Conservation (phyloP, 768 basidiomycete species). For the Kwoniella newhampshirensis region DNA sequence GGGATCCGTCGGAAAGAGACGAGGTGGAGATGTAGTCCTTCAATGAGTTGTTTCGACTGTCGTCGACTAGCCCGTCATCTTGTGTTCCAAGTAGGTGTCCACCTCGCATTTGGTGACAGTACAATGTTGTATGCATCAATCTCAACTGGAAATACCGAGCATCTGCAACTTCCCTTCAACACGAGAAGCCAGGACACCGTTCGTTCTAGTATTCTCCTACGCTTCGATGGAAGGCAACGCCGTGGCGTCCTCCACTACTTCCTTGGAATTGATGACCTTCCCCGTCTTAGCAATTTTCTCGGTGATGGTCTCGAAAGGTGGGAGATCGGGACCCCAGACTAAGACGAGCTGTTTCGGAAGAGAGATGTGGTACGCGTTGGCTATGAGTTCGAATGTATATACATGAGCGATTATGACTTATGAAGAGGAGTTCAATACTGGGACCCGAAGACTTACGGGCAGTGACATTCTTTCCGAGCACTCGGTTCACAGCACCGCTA, state of each 20-base stretch:
- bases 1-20: neutral
- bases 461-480: conserved; percentile 47
- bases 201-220: conserved; percentile 3
- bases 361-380: conserved; percentile 48
- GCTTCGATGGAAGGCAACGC: conserved; percentile 28
- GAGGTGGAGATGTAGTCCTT: too few relatives aligned
- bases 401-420: neutral
- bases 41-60: too few relatives aligned
- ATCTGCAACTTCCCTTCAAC: neutral
- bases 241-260: conserved; percentile 20
- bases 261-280: conserved; percentile 36
- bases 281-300: conserved; percentile 54
- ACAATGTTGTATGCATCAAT: conserved; percentile 19
- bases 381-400: too few relatives aligned
- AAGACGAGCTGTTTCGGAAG: conserved; percentile 47
- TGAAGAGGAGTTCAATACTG: too few relatives aligned
- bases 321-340: conserved; percentile 48
- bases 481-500: conserved; percentile 51
- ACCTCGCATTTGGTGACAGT: neutral
- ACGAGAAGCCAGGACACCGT: neutral
- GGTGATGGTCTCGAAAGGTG: conserved; percentile 46
- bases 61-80: too few relatives aligned
- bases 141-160: neutral
- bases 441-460: conserved; percentile 53
- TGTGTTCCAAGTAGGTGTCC: too few relatives aligned